Evolutionary conservation across 345 rosid species (phyloP), one percentile per base, ranked within the genome.

Genomic region (Laguncularia racemosa): DNA sequence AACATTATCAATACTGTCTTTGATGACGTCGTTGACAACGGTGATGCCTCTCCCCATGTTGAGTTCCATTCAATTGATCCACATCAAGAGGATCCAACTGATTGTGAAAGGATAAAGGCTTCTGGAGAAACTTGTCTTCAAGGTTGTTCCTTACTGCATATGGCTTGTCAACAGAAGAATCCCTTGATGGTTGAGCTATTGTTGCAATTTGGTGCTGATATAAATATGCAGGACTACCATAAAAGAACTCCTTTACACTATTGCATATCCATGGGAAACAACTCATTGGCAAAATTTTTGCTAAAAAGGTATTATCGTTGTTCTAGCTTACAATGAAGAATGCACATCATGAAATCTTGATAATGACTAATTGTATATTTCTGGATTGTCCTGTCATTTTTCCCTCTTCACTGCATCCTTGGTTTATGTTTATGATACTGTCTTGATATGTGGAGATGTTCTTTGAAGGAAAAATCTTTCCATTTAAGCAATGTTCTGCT

Each of bases 191-290:
- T 83, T 58, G 97, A 91, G 74, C 77, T 88, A 71, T 49, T 91
- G 79, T 65, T 88, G 62, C 97, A 85, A 66, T 88, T 82, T 59
- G 95, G 95, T 60, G 96, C 89, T 18, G 72, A 82, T 61, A 71
- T 80, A 58, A 85, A 88, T 68, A 61, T 68, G 69, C 74, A 69
- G 4, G 97, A 91, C 68, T 85, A 68, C 67, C 91, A 83, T 17
- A 85, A 91, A 67, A 79, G 89, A 67, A 85, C 95, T 60, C 95
- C 97, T 56, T 73, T 88, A 78, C 97, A 88, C 75, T 83, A 69
- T 65, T 87, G 96, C 62, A 67, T 91, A 33, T 66, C 84, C 50
- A 58, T 67, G 55, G 73, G 85, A 62, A 72, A 83, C 72, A 77
- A 85, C 67, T 12, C 65, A 57, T 71, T 83, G 43, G 95, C 97